A percentile compares a stretch with the other conserved stretches of the same genome.
Evolutionary conservation across 306 rosid species (phyloP).

Genomic region (Oxytropis ochrocephala): DNA sequence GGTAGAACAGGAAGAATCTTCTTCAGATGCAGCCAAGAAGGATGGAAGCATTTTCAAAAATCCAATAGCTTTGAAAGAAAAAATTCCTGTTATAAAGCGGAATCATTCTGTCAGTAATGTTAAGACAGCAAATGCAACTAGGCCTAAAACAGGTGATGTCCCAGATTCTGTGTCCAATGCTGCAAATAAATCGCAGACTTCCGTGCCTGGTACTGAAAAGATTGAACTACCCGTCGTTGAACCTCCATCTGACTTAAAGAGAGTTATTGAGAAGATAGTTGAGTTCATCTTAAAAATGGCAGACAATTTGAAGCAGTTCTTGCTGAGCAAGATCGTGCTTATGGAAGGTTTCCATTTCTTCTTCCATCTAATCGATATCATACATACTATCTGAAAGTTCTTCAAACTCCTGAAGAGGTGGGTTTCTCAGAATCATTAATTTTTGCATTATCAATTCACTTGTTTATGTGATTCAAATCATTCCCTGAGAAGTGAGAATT

Average conservation of each 20-base stretch:
- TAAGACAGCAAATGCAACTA: slow-evolving; percentile 33
- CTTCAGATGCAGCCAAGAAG: slow-evolving; percentile 34
- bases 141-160: slow-evolving; percentile 32
- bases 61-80: slow-evolving; percentile 43
- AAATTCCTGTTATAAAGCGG: slow-evolving; percentile 50
- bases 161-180: slow-evolving; percentile 20
- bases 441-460: background rate
- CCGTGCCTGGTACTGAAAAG: slow-evolving; percentile 32
- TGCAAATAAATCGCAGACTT: slow-evolving; percentile 28
- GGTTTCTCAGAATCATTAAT: slow-evolving; percentile 18
- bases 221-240: slow-evolving; percentile 59
- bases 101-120: slow-evolving; percentile 44
- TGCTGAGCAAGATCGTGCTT: slow-evolving; percentile 65
- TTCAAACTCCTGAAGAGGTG: slow-evolving; percentile 58
- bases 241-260: slow-evolving; percentile 70
- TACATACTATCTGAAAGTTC: slow-evolving; percentile 60
- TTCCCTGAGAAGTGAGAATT: background rate
- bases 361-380: slow-evolving; percentile 65
- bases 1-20: slow-evolving; percentile 32
- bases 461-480: slow-evolving; percentile 6
- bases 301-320: slow-evolving; percentile 70
- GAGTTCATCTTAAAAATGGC: slow-evolving; percentile 78
- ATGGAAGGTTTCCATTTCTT: slow-evolving; percentile 84
- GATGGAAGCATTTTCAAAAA: slow-evolving; percentile 33
- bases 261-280: slow-evolving; percentile 69